phyloP scores from a whole-genome alignment of 1,139 yeast species.

The Blastobotrys illinoisensis region DNA sequence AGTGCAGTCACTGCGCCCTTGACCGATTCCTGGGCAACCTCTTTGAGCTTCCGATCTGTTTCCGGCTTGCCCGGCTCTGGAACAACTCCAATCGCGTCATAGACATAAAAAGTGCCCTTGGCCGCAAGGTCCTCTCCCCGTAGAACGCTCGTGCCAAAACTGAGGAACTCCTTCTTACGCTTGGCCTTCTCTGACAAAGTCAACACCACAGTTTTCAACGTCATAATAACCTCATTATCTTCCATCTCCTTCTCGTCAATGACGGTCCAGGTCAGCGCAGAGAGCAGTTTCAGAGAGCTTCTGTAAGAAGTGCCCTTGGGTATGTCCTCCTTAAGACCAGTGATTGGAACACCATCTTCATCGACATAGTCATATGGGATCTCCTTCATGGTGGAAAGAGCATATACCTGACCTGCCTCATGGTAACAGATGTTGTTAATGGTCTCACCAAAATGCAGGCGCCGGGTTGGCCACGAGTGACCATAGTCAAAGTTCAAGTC shows the following conservation, averaged over 20 bases:
- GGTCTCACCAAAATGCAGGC: slow-evolving; percentile 46
- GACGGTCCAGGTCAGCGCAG: slow-evolving; percentile 71
- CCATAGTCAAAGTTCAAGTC: slow-evolving; percentile 22
- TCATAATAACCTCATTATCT: slow-evolving; percentile 61
- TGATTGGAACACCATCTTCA: slow-evolving; percentile 65
- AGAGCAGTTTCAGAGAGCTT: slow-evolving; percentile 59
- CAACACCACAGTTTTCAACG: slow-evolving; percentile 53
- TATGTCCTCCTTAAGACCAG: slow-evolving; percentile 51
- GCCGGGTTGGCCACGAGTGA: slow-evolving; percentile 22
- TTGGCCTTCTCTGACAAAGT: slow-evolving; percentile 50
- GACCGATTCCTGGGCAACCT: slow-evolving; percentile 67
- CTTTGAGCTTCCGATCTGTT: slow-evolving; percentile 71
- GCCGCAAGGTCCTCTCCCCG: slow-evolving; percentile 82
- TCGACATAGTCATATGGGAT: slow-evolving; percentile 64
- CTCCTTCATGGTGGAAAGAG: slow-evolving; percentile 57
- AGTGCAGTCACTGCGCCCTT: slow-evolving; percentile 82
- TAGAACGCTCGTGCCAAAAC: slow-evolving; percentile 71
- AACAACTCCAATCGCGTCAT: slow-evolving; percentile 74
- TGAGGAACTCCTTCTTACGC: slow-evolving; percentile 60
- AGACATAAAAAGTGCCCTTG: slow-evolving; percentile 71
- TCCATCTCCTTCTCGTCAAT: slow-evolving; percentile 65
- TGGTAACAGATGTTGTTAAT: slow-evolving; percentile 68
- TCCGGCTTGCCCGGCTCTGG: slow-evolving; percentile 91
- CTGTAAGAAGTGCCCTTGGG: slow-evolving; percentile 50
- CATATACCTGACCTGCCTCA: slow-evolving; percentile 58